Conservation (phyloP, 1,139 yeast genomes). For the Blastobotrys arbuscula region DNA sequence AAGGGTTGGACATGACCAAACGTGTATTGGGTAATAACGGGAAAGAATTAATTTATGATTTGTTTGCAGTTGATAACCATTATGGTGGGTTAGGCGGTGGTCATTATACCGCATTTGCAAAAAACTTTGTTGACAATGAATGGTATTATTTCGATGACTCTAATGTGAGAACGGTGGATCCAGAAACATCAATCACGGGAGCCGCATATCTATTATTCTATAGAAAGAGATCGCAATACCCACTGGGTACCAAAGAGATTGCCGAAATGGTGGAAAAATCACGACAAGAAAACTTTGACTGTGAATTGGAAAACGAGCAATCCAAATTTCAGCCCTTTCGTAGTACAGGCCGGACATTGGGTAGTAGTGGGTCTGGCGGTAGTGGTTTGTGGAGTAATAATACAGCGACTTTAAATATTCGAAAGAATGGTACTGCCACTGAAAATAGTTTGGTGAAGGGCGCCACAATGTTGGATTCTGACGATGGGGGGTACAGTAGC, state of each 20-base stretch:
- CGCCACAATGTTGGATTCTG: too few species aligned
- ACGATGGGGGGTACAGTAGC: not conserved
- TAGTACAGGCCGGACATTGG: constrained; percentile 17
- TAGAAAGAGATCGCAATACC: constrained; percentile 46
- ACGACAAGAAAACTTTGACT: constrained; percentile 10
- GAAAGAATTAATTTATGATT: constrained; percentile 54
- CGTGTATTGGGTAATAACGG: constrained; percentile 38
- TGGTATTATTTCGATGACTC: constrained; percentile 96
- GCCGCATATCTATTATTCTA: constrained; percentile 89
- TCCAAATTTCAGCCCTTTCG: too few species aligned
- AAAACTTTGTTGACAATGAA: constrained; percentile 64
- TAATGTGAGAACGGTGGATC: constrained; percentile 47
- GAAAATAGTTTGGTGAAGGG: too few species aligned
- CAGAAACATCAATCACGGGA: constrained; percentile 57
- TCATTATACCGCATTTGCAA: constrained; percentile 87
- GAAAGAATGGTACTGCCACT: not conserved
- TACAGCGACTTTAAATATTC: constrained; percentile 5
- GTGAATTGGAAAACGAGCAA: not conserved
- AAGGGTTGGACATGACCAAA: constrained; percentile 65
- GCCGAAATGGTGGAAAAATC: constrained; percentile 29
- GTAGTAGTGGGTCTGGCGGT: constrained; percentile 3
- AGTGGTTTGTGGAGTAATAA: constrained; percentile 2
- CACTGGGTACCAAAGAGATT: constrained; percentile 33
- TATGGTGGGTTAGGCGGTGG: constrained; percentile 98
- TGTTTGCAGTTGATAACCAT: constrained; percentile 91